Evolutionary conservation across 2,329 filamentous ascomycete genomes (phyloP).

Genomic region (Aspergillus sp.): DNA sequence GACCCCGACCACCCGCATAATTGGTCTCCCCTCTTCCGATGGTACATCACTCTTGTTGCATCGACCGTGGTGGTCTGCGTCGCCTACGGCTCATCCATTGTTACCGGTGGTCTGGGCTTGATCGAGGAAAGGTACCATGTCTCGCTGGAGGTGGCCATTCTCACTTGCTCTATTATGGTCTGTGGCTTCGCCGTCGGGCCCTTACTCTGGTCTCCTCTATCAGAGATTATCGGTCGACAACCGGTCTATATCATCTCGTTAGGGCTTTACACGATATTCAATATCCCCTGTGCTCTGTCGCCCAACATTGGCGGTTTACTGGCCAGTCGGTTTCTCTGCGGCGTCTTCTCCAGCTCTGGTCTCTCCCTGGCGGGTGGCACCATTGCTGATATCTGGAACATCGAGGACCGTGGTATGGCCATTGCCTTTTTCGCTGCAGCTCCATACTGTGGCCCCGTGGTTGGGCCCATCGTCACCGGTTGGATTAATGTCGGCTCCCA

Average conservation of each 20-base stretch:
- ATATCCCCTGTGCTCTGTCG: constrained; percentile 28
- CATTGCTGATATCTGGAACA: constrained; percentile 59
- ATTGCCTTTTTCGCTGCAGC: constrained; percentile 75
- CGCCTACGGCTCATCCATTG: constrained; percentile 59
- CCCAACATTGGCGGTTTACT: constrained; percentile 24
- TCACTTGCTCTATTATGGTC: constrained; percentile 66
- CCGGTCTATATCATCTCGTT: constrained; percentile 28
- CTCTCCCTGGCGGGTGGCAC: constrained; percentile 23
- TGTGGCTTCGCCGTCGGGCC: constrained; percentile 57
- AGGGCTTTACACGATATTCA: constrained; percentile 26
- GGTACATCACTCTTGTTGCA: constrained; percentile 76
- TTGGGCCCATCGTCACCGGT: constrained; percentile 65
- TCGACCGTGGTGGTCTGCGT: constrained; percentile 63
- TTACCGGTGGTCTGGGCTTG: constrained; percentile 63
- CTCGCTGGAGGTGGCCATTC: constrained; percentile 61
- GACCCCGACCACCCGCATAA: constrained; percentile 72
- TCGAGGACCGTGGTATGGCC: constrained; percentile 69
- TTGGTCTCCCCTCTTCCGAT: constrained; percentile 64
- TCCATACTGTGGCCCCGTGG: constrained; percentile 68
- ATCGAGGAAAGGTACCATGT: constrained; percentile 57
- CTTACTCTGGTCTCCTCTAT: constrained; percentile 23
- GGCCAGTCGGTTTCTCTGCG: constrained; percentile 21
- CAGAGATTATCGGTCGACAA: constrained; percentile 24
- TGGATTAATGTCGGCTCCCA: constrained; percentile 48
- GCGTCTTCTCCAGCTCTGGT: constrained; percentile 23